Evolutionary conservation across 78 protist genomes (phyloP), one percentile per base, ranked within the genome.

Genomic region (Pelomyxa schiedti): DNA sequence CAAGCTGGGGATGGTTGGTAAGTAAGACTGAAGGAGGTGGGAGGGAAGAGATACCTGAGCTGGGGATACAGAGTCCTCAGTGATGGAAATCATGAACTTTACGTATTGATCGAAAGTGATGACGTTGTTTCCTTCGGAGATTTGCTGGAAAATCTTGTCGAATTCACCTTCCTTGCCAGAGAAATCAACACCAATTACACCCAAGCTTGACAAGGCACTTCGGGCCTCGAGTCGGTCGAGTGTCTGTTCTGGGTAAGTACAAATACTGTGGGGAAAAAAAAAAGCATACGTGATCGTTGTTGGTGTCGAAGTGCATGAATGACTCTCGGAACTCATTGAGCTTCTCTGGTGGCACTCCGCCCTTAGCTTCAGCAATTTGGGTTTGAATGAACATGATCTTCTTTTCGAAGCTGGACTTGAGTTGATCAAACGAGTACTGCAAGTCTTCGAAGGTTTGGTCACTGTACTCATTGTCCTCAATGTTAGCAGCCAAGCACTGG

Each of bases 381-480:
- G 5, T 69, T 43, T 69, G 65, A 8, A 69, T 39, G 40, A 5
- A 29, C 40, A 4, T 4, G 30, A 69, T 39, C 39, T 39, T 2
- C 65, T 69, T 5, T 22, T 39, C 66, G 73, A 6, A 69, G 29
- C 9, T 30, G 39, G 2, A 8, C 73, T 29, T 2, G 53, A 69
- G 40, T 43, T 69, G 73, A 32, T 3, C 43, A 22, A 2, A 69
- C 42, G 43, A 4, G 3, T 39, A 4, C 39, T 2, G 28, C 28
- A 69, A 29, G 73, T 69, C 73, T 28, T 69, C 73, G 22, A 6
- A 3, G 28, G 39, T 39, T 39, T 69, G 66, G 42, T 7, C 66
- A 26, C 65, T 6, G 73, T 39, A 5, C 42, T 69, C 73, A 43
- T 69, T 69, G 22, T 69, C 73, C 58, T 47, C 58, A 16, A 47